Evolutionary conservation across 148 eudicot species (phyloP), one percentile per base, ranked within the genome.

Genomic region (Camellia japonica): DNA sequence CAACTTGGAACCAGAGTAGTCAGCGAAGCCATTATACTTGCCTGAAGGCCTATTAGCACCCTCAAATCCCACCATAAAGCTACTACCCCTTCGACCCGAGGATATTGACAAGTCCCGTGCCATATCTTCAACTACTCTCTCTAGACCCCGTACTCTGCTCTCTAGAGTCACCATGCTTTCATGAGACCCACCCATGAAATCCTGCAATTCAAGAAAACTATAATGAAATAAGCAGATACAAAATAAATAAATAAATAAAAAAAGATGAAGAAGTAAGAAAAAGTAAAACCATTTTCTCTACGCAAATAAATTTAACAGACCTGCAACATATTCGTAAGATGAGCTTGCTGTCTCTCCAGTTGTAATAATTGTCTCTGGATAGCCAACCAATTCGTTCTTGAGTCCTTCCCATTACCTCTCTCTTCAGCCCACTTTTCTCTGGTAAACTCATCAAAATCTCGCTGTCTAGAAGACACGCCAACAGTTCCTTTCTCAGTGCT

Each of bases 101-200:
- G 99, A 90, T 72, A 89, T 60, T 78, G 98, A 90, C 83, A 94
- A 83, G 87, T 97, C 98, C 23, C 89, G 90, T 68, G 93, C 95
- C 99, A 97, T 97, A 81, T 97, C 99, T 85, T 97, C 98, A 56
- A 97, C 94, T 15, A 94, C 92, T 86, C 99, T 94, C 88, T 97
- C 99, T 66, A 97, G 90, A 76, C 98, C 98, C 19, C 95, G 90
- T 59, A 97, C 99, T 83, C 99, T 88, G 83, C 83, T 94, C 81
- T 97, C 99, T 77, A 97, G 84, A 78, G 99, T 92, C 73, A 94
- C 81, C 98, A 97, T 97, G 87, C 95, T 86, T 81, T 94, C 91
- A 78, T 93, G 98, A 56, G 99, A 97, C n/a, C 99, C 99, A 81
- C 98, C 98, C 99, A 94, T 97, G 85, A 97, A 97, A 78, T 94